Base-by-base conservation (phyloP, 2,329 filamentous ascomycete species). In the Periconia macrospinosa region DNA sequence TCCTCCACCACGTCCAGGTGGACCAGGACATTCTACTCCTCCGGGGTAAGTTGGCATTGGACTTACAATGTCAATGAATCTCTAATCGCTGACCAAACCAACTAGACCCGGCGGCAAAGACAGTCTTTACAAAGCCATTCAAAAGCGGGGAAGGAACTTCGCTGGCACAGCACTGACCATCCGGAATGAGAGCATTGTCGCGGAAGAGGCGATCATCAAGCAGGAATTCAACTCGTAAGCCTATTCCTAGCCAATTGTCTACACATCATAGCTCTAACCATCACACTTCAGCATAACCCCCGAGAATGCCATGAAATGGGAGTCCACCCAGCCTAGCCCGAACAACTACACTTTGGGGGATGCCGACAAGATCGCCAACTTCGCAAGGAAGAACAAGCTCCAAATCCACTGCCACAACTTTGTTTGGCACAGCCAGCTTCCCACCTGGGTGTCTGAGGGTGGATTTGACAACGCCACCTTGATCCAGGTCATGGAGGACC, bases 391-490 rank as follows among this genome's bases (percentile, higher is more conserved):
- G 47, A 70, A 76, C 57, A 63, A 69, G 27, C 66, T 72, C 45
- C 54, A 66, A 13, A 58, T 67, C 33, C 63, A 74, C 44, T 78
- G 76, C 67, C 75, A 78, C 56, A 76, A 60, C 9, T 62, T 76
- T 6, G 73, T 78, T 3, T 78, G 76, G 76, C 68, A 77, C 60
- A 70, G 62, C 40, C 74, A 76, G 46, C 63, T 77, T 14, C 75
- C 75, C 0, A 53, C 49, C 14, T 78, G 75, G 44, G 40, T 52
- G 3, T 44, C 65, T 1, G 58, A 61, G 10, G 73, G 74, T 37
- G 41, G 41, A 30, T 64, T 65, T 7, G 67, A 75, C 58, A 76
- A 78, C 56, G 67, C 70, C 6, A 77, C 75, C 1, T 60, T 78
- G 6, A 74, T 76, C 45, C 53, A 63, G 30, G 71, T 77, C 50